phyloP scores from a whole-genome alignment of 73 alveolate genomes.

The Blepharisma japonicum region DNA sequence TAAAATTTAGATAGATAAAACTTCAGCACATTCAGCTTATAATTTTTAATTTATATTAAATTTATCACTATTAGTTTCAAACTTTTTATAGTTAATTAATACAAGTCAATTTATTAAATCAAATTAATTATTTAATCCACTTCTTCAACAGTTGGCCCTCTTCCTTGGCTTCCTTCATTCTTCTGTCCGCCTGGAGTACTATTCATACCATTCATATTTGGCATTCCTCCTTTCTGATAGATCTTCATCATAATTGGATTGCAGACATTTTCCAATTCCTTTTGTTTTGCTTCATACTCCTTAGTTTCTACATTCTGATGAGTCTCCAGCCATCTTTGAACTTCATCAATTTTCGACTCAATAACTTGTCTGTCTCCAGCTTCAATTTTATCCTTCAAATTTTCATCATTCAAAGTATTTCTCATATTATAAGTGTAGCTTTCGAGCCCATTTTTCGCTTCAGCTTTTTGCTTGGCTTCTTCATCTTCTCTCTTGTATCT shows the following conservation, averaged over 20 bases:
- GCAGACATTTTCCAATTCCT: slow-evolving; percentile 70
- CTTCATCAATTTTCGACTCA: slow-evolving; percentile 37
- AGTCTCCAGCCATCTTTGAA: slow-evolving; percentile 62
- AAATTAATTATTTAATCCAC: slow-evolving; percentile 12
- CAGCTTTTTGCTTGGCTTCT: slow-evolving; percentile 63
- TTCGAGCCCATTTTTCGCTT: slow-evolving; percentile 87
- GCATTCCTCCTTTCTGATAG: slow-evolving; percentile 29
- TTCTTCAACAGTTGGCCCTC: slow-evolving; percentile 38
- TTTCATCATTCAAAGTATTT: slow-evolving; percentile 84
- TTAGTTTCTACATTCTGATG: slow-evolving; percentile 64
- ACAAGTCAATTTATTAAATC: no score
- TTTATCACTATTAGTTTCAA: no score
- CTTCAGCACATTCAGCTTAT: no score
- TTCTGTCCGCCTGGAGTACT: no score
- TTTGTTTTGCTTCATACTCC: slow-evolving; percentile 74
- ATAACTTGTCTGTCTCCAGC: slow-evolving; percentile 74
- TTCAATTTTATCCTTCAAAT: slow-evolving; percentile 71
- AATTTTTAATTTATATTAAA: no score
- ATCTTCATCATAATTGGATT: slow-evolving; percentile 90
- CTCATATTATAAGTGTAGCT: slow-evolving; percentile 69
- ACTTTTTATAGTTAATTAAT: no score
- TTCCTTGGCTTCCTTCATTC: not conserved
- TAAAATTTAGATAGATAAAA: no score
- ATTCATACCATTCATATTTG: no score
- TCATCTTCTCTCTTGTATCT: slow-evolving; percentile 88